Evolutionary conservation across 2,329 filamentous ascomycete species (phyloP).

Genomic region (Fusarium mangiferae): DNA sequence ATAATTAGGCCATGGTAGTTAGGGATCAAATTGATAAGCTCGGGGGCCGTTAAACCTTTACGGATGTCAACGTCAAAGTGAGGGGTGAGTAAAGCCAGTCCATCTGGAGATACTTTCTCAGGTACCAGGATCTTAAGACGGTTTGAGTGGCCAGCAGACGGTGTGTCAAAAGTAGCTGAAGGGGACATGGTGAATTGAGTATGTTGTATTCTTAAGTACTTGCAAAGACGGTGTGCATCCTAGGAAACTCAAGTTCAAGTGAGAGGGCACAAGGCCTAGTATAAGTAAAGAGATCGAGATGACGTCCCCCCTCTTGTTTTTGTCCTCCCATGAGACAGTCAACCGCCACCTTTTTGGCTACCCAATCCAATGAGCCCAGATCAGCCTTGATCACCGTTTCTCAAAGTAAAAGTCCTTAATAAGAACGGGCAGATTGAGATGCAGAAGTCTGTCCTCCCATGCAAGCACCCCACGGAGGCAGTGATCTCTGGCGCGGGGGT

Average conservation of each 20-base stretch:
- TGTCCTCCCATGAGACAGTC: conserved; percentile 27
- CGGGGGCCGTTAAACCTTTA: conserved; percentile 68
- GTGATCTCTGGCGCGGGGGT: conserved; percentile 26
- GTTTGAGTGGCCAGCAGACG: conserved; percentile 10
- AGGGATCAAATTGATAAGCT: conserved; percentile 74
- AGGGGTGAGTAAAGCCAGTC: conserved; percentile 73
- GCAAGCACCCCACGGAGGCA: conserved; percentile 24
- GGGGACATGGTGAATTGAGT: conserved; percentile 42
- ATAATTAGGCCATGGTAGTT: conserved; percentile 82
- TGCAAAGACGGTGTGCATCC: conserved; percentile 17
- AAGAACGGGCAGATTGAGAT: conserved; percentile 20
- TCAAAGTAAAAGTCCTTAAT: conserved; percentile 33
- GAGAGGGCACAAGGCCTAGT: conserved; percentile 15
- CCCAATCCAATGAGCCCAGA: conserved; percentile 28
- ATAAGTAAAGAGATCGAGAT: conserved; percentile 33
- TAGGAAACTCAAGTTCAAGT: conserved; percentile 6
- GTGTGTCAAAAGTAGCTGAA: conserved; percentile 40
- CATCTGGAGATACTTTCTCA: conserved; percentile 84
- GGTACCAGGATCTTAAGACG: conserved; percentile 72
- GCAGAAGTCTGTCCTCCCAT: conserved; percentile 18
- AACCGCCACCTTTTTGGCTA: conserved; percentile 26
- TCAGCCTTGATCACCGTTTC: conserved; percentile 25
- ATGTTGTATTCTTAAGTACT: conserved; percentile 4
- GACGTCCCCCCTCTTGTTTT: conserved; percentile 27
- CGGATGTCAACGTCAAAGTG: conserved; percentile 77